phyloP scores from a whole-genome alignment of 371 early-diverging fungal species.

The Apophysomyces variabilis region DNA sequence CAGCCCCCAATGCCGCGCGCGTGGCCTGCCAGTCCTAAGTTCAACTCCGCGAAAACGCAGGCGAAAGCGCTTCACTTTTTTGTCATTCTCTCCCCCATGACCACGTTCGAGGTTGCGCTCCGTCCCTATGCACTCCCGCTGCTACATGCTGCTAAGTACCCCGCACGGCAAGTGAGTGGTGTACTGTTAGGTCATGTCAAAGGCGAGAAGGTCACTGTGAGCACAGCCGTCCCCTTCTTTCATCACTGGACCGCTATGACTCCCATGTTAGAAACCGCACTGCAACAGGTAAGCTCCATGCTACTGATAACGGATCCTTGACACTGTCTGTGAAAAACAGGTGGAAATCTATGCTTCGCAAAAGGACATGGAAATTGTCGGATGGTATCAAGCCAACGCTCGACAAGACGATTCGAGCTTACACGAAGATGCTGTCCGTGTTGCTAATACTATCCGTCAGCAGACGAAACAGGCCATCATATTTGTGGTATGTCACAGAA shows the following conservation, averaged over 20 bases:
- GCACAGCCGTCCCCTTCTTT: conserved; percentile 76
- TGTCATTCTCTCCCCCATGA: neutral
- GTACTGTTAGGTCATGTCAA: conserved; percentile 54
- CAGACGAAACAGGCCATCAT: conserved; percentile 42
- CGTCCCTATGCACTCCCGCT: conserved; percentile 75
- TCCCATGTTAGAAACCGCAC: conserved; percentile 79
- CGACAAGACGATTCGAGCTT: conserved; percentile 45
- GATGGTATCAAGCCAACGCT: conserved; percentile 69
- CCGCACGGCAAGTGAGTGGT: conserved; percentile 72
- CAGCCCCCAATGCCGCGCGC: too few relatives aligned
- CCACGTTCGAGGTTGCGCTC: conserved; percentile 34
- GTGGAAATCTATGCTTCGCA: conserved; percentile 55
- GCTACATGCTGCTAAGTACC: conserved; percentile 84
- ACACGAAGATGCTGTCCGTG: conserved; percentile 53
- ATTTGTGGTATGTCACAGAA: conserved; percentile 35
- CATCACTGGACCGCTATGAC: conserved; percentile 80
- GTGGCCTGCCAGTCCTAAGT: too few relatives aligned
- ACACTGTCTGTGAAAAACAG: conserved; percentile 26
- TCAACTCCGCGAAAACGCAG: too few relatives aligned
- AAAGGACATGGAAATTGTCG: conserved; percentile 55
- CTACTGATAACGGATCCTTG: neutral
- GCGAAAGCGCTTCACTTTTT: neutral
- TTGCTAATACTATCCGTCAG: conserved; percentile 56
- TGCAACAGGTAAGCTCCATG: conserved; percentile 64
- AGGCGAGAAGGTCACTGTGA: conserved; percentile 35